Conservation (phyloP, 75 land plant genomes). For the Larix kaempferi region DNA sequence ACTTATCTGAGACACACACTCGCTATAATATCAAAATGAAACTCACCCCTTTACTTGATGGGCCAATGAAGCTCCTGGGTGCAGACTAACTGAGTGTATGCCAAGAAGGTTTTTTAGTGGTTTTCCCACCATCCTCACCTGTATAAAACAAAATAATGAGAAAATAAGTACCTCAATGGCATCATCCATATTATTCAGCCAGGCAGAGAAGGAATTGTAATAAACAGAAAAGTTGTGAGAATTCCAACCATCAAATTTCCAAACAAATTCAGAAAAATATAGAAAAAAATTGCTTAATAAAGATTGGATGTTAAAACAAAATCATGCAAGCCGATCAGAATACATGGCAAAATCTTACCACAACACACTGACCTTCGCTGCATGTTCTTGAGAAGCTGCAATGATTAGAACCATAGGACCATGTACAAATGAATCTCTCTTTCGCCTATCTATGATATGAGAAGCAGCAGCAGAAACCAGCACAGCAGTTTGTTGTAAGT, state of each 20-base stretch:
- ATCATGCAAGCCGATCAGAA: neutral
- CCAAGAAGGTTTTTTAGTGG: conserved; percentile 60
- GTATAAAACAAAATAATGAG: conserved; percentile 16
- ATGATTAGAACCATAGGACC: conserved; percentile 62
- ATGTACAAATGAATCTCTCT: conserved; percentile 21
- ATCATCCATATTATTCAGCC: neutral
- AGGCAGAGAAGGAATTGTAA: neutral
- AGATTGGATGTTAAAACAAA: neutral
- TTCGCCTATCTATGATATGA: conserved; percentile 39
- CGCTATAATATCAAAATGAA: too few species aligned
- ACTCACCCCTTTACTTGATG: conserved; percentile 84
- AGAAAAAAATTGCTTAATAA: neutral
- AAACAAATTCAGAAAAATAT: neutral
- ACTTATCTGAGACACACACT: too few species aligned
- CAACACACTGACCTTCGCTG: conserved; percentile 46
- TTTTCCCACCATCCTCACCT: conserved; percentile 81
- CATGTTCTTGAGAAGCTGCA: conserved; percentile 69
- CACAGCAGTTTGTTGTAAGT: conserved; percentile 57
- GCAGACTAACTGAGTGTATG: conserved; percentile 77
- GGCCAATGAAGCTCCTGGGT: conserved; percentile 61
- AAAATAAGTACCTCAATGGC: neutral
- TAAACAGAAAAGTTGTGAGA: neutral
- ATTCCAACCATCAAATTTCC: neutral
- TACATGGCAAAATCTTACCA: conserved; percentile 3
- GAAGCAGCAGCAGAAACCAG: conserved; percentile 54